Conservation (phyloP, 2,329 filamentous ascomycete genomes). For the Fusarium tricinctum region DNA sequence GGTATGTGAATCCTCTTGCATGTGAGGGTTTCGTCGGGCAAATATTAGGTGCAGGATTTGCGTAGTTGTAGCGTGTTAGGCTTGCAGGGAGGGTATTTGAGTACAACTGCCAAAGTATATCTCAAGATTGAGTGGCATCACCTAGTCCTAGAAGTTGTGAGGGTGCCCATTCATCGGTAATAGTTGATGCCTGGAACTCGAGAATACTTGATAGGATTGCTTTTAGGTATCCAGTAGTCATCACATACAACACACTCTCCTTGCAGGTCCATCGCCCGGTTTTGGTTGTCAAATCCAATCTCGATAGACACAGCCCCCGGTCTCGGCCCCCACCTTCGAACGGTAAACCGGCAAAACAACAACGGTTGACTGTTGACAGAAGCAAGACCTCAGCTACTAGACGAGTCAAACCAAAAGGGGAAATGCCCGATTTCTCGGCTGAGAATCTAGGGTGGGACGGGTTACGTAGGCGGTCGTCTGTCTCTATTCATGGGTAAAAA, state of each 20-base stretch:
- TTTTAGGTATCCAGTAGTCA: no score
- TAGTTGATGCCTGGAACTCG: neutral
- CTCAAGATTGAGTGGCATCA: neutral
- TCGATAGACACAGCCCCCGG: no score
- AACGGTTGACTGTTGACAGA: neutral
- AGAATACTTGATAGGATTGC: no score
- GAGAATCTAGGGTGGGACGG: neutral
- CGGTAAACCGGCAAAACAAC: neutral
- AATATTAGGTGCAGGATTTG: neutral
- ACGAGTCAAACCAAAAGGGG: constrained; percentile 10
- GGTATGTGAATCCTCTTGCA: neutral
- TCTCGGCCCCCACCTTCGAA: no score
- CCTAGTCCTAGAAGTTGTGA: no score
- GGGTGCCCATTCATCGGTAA: no score
- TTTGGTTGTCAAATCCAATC: neutral
- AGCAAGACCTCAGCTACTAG: neutral
- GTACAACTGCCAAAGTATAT: neutral
- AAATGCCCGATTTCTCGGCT: constrained; percentile 2
- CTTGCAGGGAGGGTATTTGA: no score
- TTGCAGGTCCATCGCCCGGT: no score
- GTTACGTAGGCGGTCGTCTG: neutral
- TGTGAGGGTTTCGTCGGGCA: rapidly evolving
- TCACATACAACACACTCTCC: neutral
- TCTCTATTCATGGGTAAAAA: neutral
- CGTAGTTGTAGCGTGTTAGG: constrained; percentile 6